Evolutionary conservation across 177 flowering plant species (phyloP), one percentile per base, ranked within the genome.

Genomic region (Viscum album): DNA sequence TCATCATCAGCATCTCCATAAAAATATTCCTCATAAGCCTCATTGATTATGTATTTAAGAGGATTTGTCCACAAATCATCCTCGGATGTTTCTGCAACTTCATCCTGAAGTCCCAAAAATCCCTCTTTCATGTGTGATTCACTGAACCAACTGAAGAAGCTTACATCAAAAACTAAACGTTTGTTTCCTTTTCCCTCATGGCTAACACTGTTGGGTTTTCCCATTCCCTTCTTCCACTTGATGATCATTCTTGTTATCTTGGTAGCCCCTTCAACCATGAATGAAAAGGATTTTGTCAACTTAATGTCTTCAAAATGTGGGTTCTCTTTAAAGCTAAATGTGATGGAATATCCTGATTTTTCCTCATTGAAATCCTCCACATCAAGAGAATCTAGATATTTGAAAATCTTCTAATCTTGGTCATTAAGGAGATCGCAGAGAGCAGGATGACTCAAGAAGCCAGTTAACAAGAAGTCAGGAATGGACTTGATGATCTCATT

Each of bases 31-130:
- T 66, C 68, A 35, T 64, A 34, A 34, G 37, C 65, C 65, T 62
- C 63, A 24, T 37, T 66, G 47, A 28, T 37, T 47, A 84, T 82
- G 63, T 84, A 88, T 35, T 76, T 81, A 45, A 88, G 85, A 67
- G 94, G 94, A 74, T 85, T 84, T 56, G 92, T 87, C 92, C 92
- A 88, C 41, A 88, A 73, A 65, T 88, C 92, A 69, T 88, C 92
- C 83, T 88, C 86, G 69, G 86, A 86, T 36, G 85, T 76, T 69
- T 86, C 88, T 34, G 89, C 92, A 71, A 87, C 87, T 80, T 81
- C 84, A 72, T 82, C 85, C 50, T 76, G 76, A 63, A 78, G 54
- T 33, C 59, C 76, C 13, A 75, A 81, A 5, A 15, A n/a, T 35
- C 58, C 45, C 32, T 72, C 80, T 69, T 79, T 78, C 68, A 62